phyloP scores from a whole-genome alignment of 1,284 basidiomycete species.

The Malassezia brasiliensis region DNA sequence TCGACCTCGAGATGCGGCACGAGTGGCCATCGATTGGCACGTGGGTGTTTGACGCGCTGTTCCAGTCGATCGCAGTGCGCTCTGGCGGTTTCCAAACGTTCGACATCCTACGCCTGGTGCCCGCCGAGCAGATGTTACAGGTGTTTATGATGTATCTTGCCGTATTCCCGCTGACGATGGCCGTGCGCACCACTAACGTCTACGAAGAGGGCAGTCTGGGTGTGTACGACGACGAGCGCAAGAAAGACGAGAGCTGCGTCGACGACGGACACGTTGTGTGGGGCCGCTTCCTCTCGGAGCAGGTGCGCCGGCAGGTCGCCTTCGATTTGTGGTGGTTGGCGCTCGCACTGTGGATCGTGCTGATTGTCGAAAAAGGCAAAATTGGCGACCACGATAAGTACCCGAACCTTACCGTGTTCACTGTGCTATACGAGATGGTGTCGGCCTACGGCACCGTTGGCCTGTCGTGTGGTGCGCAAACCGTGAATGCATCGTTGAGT shows the following conservation, averaged over 20 bases:
- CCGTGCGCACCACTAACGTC: constrained; percentile 87
- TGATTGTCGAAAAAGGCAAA: constrained; percentile 41
- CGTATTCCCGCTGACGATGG: constrained; percentile 55
- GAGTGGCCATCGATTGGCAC: constrained; percentile 55
- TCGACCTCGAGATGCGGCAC: constrained; percentile 54
- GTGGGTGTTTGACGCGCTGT: constrained; percentile 46
- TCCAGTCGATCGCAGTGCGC: constrained; percentile 60
- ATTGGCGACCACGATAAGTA: constrained; percentile 31
- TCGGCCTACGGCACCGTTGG: constrained; percentile 57
- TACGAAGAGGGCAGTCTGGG: constrained; percentile 66
- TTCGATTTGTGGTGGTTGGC: constrained; percentile 54
- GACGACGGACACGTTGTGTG: constrained; percentile 52
- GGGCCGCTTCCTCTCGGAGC: constrained; percentile 68
- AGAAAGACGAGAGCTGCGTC: neutral
- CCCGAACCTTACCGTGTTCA: constrained; percentile 52
- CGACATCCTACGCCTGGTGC: constrained; percentile 61
- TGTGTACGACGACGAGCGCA: constrained; percentile 19
- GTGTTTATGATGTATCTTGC: constrained; percentile 56
- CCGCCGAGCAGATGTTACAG: constrained; percentile 76
- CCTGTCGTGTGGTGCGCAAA: constrained; percentile 60
- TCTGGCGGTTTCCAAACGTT: constrained; percentile 79
- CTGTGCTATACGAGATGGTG: constrained; percentile 63
- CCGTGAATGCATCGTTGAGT: constrained; percentile 64
- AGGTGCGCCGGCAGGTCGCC: constrained; percentile 74
- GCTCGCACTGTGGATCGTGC: constrained; percentile 47